These are phyloP conservation scores for Camelina laxa DNA, from an alignment of 345 rosid species.

Conservation along the genomic window DNA sequence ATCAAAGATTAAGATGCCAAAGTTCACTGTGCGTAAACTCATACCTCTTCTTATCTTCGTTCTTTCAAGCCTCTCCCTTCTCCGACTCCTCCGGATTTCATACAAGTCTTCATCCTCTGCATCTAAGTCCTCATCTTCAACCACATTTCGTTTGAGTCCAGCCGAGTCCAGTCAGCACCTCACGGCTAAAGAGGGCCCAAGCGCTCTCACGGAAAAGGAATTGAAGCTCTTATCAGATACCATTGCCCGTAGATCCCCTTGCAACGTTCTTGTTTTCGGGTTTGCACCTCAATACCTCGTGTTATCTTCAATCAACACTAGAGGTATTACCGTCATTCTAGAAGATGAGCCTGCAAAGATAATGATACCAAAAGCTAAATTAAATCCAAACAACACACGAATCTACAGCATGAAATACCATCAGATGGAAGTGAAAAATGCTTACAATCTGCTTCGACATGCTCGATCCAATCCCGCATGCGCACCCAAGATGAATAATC, in stretches of 20 bases:
- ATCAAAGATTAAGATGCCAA: constrained; percentile 52
- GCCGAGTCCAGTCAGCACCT: constrained; percentile 24
- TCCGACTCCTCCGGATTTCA: constrained; percentile 63
- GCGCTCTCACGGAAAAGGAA: constrained; percentile 65
- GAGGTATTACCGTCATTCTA: constrained; percentile 67
- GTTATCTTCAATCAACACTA: constrained; percentile 63
- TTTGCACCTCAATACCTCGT: constrained; percentile 56
- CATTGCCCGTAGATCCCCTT: constrained; percentile 59
- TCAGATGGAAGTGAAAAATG: constrained; percentile 58
- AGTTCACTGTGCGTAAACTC: constrained; percentile 58
- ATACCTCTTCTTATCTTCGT: constrained; percentile 66
- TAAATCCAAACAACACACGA: constrained; percentile 48
- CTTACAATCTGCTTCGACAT: constrained; percentile 74
- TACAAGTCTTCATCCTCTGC: constrained; percentile 55
- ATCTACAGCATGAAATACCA: constrained; percentile 60
- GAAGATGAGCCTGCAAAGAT: constrained; percentile 67
- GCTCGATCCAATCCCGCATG: constrained; percentile 67
- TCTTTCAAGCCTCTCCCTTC: constrained; percentile 62
- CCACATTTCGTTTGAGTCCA: constrained; percentile 41
- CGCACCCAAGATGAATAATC: constrained; percentile 42
- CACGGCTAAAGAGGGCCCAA: constrained; percentile 2
- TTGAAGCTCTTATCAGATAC: constrained; percentile 57
- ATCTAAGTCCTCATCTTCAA: constrained; percentile 41
- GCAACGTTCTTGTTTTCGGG: constrained; percentile 87
- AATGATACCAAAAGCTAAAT: constrained; percentile 44